Percentiles rank a stretch among this genome's conserved stretches.
These are phyloP conservation scores for Plectosphaerella plurivora DNA, from an alignment of 2,329 filamentous ascomycete genomes.

Conservation along the genomic window DNA sequence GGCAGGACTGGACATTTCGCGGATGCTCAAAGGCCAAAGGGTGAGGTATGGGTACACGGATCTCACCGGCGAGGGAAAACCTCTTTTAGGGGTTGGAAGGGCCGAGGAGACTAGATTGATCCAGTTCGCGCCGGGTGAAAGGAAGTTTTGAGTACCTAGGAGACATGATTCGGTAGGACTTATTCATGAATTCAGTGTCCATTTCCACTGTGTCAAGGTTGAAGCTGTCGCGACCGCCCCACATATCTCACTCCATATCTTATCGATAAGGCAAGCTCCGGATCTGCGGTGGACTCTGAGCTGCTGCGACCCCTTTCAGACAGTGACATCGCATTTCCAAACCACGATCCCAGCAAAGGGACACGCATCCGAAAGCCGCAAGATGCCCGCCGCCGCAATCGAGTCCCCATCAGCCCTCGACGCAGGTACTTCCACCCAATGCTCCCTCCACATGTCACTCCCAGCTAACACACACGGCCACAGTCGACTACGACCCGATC, in stretches of 20 bases:
- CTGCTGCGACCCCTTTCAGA: neutral
- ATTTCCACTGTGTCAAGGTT: no score
- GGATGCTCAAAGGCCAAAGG: neutral
- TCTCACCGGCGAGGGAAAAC: neutral
- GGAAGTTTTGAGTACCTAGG: no score
- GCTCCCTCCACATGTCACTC: constrained; percentile 1
- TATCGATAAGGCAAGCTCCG: no score
- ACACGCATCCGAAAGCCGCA: constrained; percentile 4
- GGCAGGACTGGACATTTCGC: neutral
- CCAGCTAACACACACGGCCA: constrained; percentile 13
- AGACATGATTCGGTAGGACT: no score
- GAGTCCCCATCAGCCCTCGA: constrained; percentile 35
- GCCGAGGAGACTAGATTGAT: no score
- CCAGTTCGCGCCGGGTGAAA: no score
- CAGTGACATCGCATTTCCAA: neutral
- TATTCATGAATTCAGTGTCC: no score
- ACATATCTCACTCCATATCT: no score
- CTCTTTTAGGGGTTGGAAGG: neutral
- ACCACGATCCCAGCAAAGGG: neutral
- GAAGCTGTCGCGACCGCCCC: no score
- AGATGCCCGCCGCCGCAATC: constrained; percentile 33
- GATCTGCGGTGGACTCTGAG: no score
- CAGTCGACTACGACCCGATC: constrained; percentile 83
- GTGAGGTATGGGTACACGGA: constrained; percentile 4
- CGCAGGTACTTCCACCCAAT: constrained; percentile 29